Percentiles rank a stretch among this genome's conserved stretches.
Evolutionary conservation across 1,139 yeast species (phyloP).

Genomic region (Yamadazyma sp.): DNA sequence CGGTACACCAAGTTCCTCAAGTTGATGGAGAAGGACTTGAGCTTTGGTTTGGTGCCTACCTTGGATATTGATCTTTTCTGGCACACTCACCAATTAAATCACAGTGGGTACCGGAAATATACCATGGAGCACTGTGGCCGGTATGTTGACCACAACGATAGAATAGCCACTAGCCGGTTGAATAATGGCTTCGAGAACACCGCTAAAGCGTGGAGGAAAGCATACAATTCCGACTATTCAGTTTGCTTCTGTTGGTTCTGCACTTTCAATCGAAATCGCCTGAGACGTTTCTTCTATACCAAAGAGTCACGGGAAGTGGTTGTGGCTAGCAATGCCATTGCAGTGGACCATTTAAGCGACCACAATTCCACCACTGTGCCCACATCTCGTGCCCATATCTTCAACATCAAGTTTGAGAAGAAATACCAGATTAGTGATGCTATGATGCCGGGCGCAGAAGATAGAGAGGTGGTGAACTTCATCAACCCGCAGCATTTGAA

Average conservation of each 20-base stretch:
- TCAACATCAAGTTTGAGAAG: not conserved
- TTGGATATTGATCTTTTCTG: slow-evolving; percentile 40
- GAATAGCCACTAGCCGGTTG: too few relatives aligned
- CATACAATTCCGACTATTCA: not conserved
- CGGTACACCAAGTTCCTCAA: slow-evolving; percentile 29
- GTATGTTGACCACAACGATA: not conserved
- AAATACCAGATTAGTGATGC: too few relatives aligned
- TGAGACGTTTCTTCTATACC: not conserved
- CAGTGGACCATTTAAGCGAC: not conserved
- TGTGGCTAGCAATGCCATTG: not conserved
- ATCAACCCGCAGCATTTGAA: not conserved
- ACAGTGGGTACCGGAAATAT: slow-evolving; percentile 23
- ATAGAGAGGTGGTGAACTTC: not conserved
- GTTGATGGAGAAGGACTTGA: not conserved
- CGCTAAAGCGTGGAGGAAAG: not conserved
- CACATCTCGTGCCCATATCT: not conserved
- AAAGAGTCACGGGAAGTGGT: not conserved
- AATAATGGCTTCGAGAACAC: not conserved
- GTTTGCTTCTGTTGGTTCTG: not conserved
- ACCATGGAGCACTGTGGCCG: slow-evolving; percentile 14
- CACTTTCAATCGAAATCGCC: not conserved
- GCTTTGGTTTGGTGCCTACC: slow-evolving; percentile 30
- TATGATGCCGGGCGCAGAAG: not conserved
- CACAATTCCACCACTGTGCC: not conserved
- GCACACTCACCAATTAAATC: slow-evolving; percentile 39